Percentiles rank a stretch among this genome's conserved stretches.
Evolutionary conservation across 1,139 yeast genomes (phyloP).

Genomic region (Groenewaldozyma sp.): DNA sequence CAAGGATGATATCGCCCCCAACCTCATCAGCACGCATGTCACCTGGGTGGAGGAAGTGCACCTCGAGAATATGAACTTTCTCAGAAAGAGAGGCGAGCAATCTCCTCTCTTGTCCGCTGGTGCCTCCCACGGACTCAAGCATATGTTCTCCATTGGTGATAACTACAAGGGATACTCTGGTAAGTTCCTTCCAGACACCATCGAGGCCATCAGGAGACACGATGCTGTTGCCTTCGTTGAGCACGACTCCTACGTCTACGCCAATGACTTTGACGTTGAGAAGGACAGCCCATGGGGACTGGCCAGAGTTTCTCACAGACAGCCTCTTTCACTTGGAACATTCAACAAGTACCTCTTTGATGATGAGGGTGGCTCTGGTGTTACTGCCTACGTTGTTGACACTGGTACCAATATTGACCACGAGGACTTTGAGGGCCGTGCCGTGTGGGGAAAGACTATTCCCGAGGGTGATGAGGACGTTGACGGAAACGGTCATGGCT

Average conservation of each 20-base stretch:
- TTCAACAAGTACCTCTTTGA: slow-evolving; percentile 85
- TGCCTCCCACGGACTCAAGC: slow-evolving; percentile 46
- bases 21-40: slow-evolving; percentile 52
- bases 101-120: slow-evolving; percentile 38
- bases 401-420: slow-evolving; percentile 83
- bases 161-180: slow-evolving; percentile 42
- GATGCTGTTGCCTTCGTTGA: slow-evolving; percentile 73
- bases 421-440: slow-evolving; percentile 84
- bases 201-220: slow-evolving; percentile 59
- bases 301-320: slow-evolving; percentile 88
- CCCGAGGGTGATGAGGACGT: slow-evolving; percentile 73
- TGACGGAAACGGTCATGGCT: slow-evolving; percentile 93
- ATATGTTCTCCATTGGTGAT: slow-evolving; percentile 51
- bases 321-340: slow-evolving; percentile 61
- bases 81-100: slow-evolving; percentile 26
- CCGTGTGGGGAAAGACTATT: slow-evolving; percentile 86
- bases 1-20: slow-evolving; percentile 48
- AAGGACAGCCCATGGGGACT: slow-evolving; percentile 95
- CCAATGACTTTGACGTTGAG: slow-evolving; percentile 49
- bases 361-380: slow-evolving; percentile 81
- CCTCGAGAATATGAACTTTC: slow-evolving; percentile 26
- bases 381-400: slow-evolving; percentile 84
- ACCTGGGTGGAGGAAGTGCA: slow-evolving; percentile 50
- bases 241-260: slow-evolving; percentile 60
- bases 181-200: slow-evolving; percentile 58